These are phyloP conservation scores for Microdochium trichocladiopsis DNA, from an alignment of 2,329 filamentous ascomycete genomes.

Conservation along the genomic window DNA sequence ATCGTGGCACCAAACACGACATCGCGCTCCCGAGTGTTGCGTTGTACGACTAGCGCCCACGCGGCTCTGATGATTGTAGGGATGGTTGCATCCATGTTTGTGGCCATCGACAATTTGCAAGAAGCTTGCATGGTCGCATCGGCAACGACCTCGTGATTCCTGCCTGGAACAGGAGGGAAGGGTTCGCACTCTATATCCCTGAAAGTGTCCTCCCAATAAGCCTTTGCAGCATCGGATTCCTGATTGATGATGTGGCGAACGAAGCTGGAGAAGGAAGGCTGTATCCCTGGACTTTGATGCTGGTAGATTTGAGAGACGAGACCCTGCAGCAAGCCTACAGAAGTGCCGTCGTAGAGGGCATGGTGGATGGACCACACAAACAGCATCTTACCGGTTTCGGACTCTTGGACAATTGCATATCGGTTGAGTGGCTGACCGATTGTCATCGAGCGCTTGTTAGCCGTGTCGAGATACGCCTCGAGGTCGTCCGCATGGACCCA, in stretches of 20 bases:
- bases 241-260: background rate
- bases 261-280: background rate
- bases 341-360: background rate
- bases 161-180: background rate
- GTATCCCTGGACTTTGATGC: background rate
- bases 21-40: background rate
- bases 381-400: background rate
- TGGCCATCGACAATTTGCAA: background rate
- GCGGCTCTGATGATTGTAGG: conserved; percentile 1
- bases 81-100: background rate
- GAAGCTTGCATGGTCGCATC: background rate
- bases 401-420: background rate
- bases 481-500: background rate
- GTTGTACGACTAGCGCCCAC: conserved; percentile 1
- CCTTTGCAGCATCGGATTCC: background rate
- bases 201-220: conserved; percentile 1
- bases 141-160: background rate
- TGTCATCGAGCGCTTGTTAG: background rate
- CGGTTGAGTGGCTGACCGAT: background rate
- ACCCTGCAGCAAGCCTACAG: background rate
- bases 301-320: background rate
- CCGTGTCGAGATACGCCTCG: background rate
- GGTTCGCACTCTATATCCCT: background rate
- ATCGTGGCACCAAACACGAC: background rate
- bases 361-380: background rate